Conservation (phyloP, 2,329 filamentous ascomycete genomes). For the Ophiostoma populinum region DNA sequence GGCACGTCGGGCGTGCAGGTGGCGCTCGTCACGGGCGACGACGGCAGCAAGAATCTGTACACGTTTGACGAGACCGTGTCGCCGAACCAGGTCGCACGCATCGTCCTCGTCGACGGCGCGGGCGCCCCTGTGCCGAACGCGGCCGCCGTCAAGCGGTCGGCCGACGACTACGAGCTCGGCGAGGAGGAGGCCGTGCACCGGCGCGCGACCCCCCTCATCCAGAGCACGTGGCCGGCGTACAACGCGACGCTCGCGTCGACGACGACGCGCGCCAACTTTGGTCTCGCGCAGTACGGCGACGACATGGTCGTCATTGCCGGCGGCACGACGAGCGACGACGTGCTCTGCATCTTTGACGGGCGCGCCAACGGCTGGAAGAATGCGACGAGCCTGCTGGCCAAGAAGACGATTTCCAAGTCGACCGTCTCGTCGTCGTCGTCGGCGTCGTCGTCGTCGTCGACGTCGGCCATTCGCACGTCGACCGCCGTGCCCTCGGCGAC, state of each 20-base stretch:
- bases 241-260: constrained; percentile 57
- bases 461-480: constrained; percentile 6
- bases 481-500: neutral
- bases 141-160: constrained; percentile 5
- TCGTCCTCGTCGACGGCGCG: constrained; percentile 44
- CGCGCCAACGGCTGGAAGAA: constrained; percentile 65
- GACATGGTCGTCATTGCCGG: constrained; percentile 66
- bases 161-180: neutral
- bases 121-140: constrained; percentile 33
- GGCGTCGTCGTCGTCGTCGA: constrained; percentile 6
- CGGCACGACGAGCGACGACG: constrained; percentile 35
- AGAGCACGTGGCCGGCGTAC: constrained; percentile 58
- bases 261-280: constrained; percentile 47
- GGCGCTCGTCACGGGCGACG: constrained; percentile 50
- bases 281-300: constrained; percentile 47
- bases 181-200: neutral
- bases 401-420: constrained; percentile 15
- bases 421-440: constrained; percentile 14
- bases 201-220: constrained; percentile 28
- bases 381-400: constrained; percentile 41
- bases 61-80: constrained; percentile 58
- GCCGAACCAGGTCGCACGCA: constrained; percentile 58
- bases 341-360: constrained; percentile 62
- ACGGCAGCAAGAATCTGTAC: constrained; percentile 63
- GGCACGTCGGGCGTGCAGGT: constrained; percentile 39